Base-by-base conservation (phyloP, 2,329 filamentous ascomycete species). In the Grosmannia clavigera region DNA sequence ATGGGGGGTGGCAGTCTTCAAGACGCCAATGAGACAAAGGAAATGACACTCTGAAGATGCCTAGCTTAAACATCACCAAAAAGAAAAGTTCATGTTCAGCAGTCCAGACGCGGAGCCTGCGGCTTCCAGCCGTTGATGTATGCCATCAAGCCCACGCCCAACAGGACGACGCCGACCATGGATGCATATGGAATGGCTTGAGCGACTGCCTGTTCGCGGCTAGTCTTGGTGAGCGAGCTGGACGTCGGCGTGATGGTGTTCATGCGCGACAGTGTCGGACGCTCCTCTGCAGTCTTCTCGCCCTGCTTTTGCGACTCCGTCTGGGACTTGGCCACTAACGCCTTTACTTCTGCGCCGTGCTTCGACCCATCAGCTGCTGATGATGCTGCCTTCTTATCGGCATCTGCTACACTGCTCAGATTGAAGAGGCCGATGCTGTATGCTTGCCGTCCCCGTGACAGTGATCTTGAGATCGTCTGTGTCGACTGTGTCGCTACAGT, bases 61-160 rank as follows among this genome's bases (percentile, higher is more conserved):
- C 22, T n/a, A 9, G 4, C 3, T 29, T 16, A 16, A 25, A 3
- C 25, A 29, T 11, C 50, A 31, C 11, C 12, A 27, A 52, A 9
- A 12, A 31, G 7, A 35, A 2, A 9, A 9, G 33, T 35, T 10
- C 33, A 9, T 40, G 19, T 25, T 62, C 64, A 74, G 58, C 68
- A 69, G 46, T 73, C 70, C 53, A 73, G 62, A 57, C 69, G 72
- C 29, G 58, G 40, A 71, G 61, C 70, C 60, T 76, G 73, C 33
- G 74, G 68, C 67, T 90, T 87, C 88, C 88, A 92, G 58, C 87
- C 86, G 68, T 94, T 94, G 66, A 94, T 79, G 72, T 91, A 92
- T 51, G 87, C 88, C 89, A 94, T 94, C 64, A 94, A 71, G 16
- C 89, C 87, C 75, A 94, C 86, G 38, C 89, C 89, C 62, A 94